phyloP scores from a whole-genome alignment of 768 basidiomycete genomes.

The Flagelloscypha sp. region DNA sequence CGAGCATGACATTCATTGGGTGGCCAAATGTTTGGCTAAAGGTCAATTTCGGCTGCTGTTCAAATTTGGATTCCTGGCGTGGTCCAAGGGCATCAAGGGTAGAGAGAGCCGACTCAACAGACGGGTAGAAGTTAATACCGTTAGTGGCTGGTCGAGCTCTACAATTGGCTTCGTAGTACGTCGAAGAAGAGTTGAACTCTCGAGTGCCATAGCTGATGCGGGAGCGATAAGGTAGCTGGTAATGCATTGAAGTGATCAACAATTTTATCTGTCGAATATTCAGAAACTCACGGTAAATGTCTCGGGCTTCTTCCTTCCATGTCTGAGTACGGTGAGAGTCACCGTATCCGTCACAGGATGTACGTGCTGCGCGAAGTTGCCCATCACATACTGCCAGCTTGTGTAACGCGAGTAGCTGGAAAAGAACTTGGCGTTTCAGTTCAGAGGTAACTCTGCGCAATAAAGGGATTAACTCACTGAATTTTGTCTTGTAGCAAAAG shows the following conservation, averaged over 20 bases:
- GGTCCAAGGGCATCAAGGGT: slow-evolving; percentile 19
- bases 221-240: slow-evolving; percentile 50
- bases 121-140: slow-evolving; percentile 29
- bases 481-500: slow-evolving; percentile 42
- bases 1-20: slow-evolving; percentile 40
- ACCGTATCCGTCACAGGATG: slow-evolving; percentile 45
- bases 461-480: slow-evolving; percentile 21
- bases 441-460: background rate
- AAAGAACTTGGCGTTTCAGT: slow-evolving; percentile 29
- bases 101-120: slow-evolving; percentile 8
- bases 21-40: slow-evolving; percentile 17
- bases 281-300: slow-evolving; percentile 33
- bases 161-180: slow-evolving; percentile 48
- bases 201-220: slow-evolving; percentile 37
- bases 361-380: slow-evolving; percentile 45
- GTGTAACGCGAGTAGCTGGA: slow-evolving; percentile 32
- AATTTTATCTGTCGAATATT: background rate
- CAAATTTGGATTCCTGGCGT: slow-evolving; percentile 26
- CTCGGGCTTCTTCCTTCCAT: slow-evolving; percentile 28
- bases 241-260: background rate
- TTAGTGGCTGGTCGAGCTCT: slow-evolving; percentile 41
- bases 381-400: slow-evolving; percentile 36
- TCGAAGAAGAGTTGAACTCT: slow-evolving; percentile 38
- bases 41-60: slow-evolving; percentile 6
- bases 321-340: slow-evolving; percentile 37